Conservation (phyloP, 148 eudicot genomes). For the Cornus kousa region DNA sequence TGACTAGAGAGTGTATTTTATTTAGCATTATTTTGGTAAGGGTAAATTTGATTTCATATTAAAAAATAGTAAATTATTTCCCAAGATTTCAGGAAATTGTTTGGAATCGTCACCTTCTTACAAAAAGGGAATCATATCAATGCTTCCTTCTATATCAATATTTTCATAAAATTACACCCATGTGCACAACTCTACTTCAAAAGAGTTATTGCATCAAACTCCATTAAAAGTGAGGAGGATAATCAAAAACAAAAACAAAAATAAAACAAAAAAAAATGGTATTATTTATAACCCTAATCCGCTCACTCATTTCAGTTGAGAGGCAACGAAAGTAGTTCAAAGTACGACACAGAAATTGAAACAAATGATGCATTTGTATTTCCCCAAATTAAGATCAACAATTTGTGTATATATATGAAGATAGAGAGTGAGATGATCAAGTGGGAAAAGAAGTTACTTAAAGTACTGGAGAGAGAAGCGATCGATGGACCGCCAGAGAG, state of each 20-base stretch:
- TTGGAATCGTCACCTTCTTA: not conserved
- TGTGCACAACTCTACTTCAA: not conserved
- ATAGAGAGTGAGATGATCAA: not conserved
- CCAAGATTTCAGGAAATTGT: no score
- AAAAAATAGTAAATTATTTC: no score
- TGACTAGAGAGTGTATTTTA: no score
- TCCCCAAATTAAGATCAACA: not conserved
- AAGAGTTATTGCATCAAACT: not conserved
- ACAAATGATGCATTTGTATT: not conserved
- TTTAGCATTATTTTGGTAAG: no score
- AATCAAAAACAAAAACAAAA: no score
- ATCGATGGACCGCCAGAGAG: constrained; percentile 51
- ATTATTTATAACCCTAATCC: not conserved
- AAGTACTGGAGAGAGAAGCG: constrained; percentile 55
- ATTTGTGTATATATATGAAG: not conserved
- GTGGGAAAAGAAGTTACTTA: constrained; percentile 25
- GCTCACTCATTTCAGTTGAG: not conserved
- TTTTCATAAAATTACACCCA: no score
- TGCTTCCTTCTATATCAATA: not conserved
- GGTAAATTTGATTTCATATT: no score
- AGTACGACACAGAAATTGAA: not conserved
- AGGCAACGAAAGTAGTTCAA: not conserved
- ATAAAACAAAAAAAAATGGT: no score
- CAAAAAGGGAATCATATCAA: not conserved
- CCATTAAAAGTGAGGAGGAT: not conserved